These are phyloP conservation scores for Clathrus columnatus DNA, from an alignment of 768 basidiomycete genomes.

Conservation along the genomic window DNA sequence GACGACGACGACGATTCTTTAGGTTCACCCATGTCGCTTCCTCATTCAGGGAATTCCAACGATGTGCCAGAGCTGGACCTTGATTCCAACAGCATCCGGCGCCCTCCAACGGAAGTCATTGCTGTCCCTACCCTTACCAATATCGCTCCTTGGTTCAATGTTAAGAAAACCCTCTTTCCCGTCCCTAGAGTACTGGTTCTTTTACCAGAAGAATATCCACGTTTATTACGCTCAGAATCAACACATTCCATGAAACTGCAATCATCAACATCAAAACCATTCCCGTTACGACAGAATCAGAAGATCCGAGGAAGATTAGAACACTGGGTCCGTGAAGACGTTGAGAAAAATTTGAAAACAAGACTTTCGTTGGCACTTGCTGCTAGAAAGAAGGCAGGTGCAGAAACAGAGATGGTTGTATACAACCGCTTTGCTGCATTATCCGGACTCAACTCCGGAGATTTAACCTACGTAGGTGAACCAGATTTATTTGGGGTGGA, in stretches of 20 bases:
- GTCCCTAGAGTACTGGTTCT: not conserved
- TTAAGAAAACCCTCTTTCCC: conserved; percentile 5
- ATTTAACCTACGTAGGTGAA: conserved; percentile 3
- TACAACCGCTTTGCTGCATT: conserved; percentile 3
- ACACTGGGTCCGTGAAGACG: conserved; percentile 9
- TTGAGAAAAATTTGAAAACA: not conserved
- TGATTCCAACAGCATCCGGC: not conserved
- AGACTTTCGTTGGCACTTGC: not conserved
- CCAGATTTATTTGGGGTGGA: conserved; percentile 1
- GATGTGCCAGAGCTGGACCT: conserved; percentile 4
- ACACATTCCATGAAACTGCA: conserved; percentile 4
- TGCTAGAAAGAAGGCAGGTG: not conserved
- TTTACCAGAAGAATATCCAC: conserved; percentile 1
- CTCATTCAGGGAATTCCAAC: conserved; percentile 1
- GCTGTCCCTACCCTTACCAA: conserved; percentile 5
- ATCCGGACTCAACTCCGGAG: not conserved
- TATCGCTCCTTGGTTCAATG: conserved; percentile 1
- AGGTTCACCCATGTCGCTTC: conserved; percentile 7
- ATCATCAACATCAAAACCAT: not conserved
- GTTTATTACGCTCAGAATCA: not conserved
- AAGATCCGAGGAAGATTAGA: conserved; percentile 1
- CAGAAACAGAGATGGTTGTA: not conserved
- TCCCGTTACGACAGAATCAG: not conserved
- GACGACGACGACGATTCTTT: conserved; percentile 10
- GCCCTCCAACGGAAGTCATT: not conserved